Evolutionary conservation across 257 asterid genomes (phyloP).

Genomic region (Ligustrum vulgare): DNA sequence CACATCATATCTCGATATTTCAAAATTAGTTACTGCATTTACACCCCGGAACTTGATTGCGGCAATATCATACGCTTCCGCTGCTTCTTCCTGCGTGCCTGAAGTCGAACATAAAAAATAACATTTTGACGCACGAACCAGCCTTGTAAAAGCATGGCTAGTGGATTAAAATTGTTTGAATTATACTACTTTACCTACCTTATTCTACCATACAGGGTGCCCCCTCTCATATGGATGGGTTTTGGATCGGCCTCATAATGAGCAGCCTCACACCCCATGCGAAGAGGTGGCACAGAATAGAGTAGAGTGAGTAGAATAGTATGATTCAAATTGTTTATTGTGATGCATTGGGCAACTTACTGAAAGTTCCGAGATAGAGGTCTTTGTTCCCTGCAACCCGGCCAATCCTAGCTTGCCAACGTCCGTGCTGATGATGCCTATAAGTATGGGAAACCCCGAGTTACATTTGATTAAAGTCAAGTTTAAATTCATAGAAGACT

Average conservation of each 20-base stretch:
- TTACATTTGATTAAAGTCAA: background rate
- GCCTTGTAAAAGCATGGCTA: too few species aligned
- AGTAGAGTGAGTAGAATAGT: too few species aligned
- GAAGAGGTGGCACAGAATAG: too few species aligned
- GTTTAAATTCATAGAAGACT: background rate
- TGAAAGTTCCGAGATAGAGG: constrained; percentile 55
- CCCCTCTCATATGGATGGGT: too few species aligned
- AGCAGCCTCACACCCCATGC: too few species aligned
- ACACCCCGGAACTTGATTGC: constrained; percentile 56
- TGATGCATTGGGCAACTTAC: constrained; percentile 14
- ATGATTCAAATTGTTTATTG: too few species aligned
- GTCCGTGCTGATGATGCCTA: constrained; percentile 61
- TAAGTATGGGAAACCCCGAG: background rate
- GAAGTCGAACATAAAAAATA: background rate
- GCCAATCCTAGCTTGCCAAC: constrained; percentile 60
- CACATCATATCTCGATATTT: constrained; percentile 41
- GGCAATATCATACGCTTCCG: constrained; percentile 56
- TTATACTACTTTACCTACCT: too few species aligned
- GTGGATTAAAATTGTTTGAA: background rate
- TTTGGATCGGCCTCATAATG: too few species aligned
- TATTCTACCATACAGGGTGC: too few species aligned
- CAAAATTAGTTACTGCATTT: constrained; percentile 52
- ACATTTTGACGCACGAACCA: too few species aligned
- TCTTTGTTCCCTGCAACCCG: constrained; percentile 60
- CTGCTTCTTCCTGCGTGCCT: constrained; percentile 63